phyloP scores from a whole-genome alignment of 148 eudicot genomes.

The Rhododendron griersonianum region DNA sequence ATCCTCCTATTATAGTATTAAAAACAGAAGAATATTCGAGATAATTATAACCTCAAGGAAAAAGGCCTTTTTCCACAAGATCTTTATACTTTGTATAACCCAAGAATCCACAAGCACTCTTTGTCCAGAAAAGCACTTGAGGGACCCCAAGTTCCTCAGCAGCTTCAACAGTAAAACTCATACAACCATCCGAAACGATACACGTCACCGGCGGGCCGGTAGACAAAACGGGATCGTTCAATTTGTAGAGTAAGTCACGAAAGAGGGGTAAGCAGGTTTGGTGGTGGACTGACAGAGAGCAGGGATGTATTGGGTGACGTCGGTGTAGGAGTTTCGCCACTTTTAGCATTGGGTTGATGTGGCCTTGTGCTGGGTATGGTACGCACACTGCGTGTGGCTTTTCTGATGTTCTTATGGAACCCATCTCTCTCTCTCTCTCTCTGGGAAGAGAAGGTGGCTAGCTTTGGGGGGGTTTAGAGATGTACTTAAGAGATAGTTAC shows the following conservation, averaged over 20 bases:
- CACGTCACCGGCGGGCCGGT: background rate
- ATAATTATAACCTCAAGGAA: background rate
- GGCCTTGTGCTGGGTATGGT: background rate
- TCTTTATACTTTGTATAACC: background rate
- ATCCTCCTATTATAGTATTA: background rate
- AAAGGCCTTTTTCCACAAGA: background rate
- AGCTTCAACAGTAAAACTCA: background rate
- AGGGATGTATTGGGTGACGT: background rate
- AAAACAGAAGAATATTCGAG: background rate
- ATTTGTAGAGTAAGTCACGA: background rate
- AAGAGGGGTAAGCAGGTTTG: background rate
- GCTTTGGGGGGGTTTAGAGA: no score
- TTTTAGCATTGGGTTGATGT: background rate
- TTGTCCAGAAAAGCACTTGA: background rate
- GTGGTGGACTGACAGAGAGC: background rate
- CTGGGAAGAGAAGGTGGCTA: no score
- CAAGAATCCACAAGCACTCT: background rate
- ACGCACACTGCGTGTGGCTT: background rate
- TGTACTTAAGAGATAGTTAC: no score
- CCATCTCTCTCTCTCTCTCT: no score
- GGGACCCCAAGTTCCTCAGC: background rate
- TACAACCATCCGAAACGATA: background rate
- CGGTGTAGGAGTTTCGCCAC: background rate
- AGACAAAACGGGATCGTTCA: background rate
- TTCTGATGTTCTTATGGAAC: no score